phyloP scores from a whole-genome alignment of 2,329 filamentous ascomycete species.

The Pseudocercospora macadamiae region DNA sequence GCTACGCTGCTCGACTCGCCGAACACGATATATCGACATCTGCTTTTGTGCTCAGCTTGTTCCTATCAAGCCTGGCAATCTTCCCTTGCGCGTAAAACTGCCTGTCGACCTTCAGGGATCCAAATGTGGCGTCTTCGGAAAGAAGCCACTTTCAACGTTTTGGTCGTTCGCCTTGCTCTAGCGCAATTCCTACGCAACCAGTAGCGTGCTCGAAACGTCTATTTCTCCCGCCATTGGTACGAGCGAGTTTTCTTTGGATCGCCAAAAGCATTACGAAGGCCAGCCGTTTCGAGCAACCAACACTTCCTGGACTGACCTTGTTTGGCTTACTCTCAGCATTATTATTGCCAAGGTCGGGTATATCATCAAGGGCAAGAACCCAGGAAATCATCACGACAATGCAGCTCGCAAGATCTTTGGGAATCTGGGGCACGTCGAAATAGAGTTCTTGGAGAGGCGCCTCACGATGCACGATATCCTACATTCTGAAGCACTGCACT shows the following conservation, averaged over 20 bases:
- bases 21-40: slow-evolving; percentile 2
- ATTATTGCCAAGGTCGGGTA: neutral
- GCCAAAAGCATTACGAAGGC: neutral
- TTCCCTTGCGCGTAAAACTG: slow-evolving; percentile 5
- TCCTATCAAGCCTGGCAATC: slow-evolving; percentile 1
- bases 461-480: neutral
- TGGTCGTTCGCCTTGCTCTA: neutral
- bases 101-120: neutral
- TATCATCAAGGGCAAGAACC: neutral
- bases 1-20: neutral
- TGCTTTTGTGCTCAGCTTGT: neutral
- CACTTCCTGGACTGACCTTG: neutral
- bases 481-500: neutral
- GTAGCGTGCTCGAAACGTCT: neutral
- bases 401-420: neutral
- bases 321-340: neutral
- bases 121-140: slow-evolving; percentile 1
- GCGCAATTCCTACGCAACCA: slow-evolving; percentile 5
- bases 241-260: neutral
- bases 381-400: neutral
- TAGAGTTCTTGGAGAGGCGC: slow-evolving; percentile 1
- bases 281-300: neutral
- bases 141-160: neutral
- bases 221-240: neutral
- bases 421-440: neutral